These are phyloP conservation scores for Hapsidospora chrysogenum DNA, from an alignment of 495 filamentous ascomycete genomes.

Conservation along the genomic window DNA sequence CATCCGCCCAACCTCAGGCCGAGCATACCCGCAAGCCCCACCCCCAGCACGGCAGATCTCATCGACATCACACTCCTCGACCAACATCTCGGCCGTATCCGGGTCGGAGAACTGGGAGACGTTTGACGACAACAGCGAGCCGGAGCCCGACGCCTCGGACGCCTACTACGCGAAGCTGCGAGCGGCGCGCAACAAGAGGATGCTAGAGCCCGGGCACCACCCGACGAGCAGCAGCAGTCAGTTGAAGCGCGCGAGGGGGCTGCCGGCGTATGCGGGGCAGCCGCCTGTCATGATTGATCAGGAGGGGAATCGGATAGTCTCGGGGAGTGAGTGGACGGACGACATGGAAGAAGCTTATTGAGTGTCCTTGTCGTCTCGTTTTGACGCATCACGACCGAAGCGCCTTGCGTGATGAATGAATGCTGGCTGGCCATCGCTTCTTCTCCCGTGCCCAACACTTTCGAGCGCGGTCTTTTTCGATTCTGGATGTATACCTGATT, in stretches of 20 bases:
- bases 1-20: conserved; percentile 12
- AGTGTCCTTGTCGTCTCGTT: no score
- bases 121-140: conserved; percentile 62
- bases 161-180: conserved; percentile 62
- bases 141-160: conserved; percentile 56
- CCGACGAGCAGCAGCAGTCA: conserved; percentile 10
- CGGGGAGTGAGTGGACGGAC: conserved; percentile 40
- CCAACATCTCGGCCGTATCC: conserved; percentile 30
- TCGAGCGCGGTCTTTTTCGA: no score
- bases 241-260: conserved; percentile 17
- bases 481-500: no score
- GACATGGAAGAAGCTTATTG: conserved; percentile 25
- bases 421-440: no score
- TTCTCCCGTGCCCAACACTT: no score
- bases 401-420: no score
- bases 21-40: conserved; percentile 10
- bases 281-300: conserved; percentile 21
- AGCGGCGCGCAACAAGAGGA: conserved; percentile 32
- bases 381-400: no score
- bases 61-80: conserved; percentile 47
- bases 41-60: conserved; percentile 45
- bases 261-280: conserved; percentile 16
- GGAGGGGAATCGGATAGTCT: conserved; percentile 32
- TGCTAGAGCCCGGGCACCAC: conserved; percentile 23
- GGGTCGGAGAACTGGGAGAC: conserved; percentile 96